Percentiles rank a stretch among this genome's conserved stretches.
Conservation (phyloP, 2,329 filamentous ascomycete genomes). For the Stagonosporopsis chrysanthemi region DNA sequence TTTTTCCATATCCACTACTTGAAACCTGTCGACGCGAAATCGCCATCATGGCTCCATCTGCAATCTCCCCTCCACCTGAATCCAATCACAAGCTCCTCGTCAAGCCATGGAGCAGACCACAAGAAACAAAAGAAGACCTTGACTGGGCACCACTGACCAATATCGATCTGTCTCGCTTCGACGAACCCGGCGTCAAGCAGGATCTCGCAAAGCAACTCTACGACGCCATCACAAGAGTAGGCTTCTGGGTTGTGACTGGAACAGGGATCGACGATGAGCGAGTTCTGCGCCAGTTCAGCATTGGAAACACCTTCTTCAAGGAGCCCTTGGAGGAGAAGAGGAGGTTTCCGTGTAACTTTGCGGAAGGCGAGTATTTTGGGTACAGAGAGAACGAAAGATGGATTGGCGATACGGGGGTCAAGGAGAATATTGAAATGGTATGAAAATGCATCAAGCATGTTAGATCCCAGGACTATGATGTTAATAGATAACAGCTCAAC, state of each 20-base stretch:
- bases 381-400: conserved; percentile 34
- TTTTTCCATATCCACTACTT: background rate
- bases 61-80: conserved; percentile 17
- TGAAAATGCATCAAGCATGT: background rate
- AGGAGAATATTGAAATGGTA: conserved; percentile 50
- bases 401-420: conserved; percentile 49
- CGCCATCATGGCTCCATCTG: conserved; percentile 26
- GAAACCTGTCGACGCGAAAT: too few relatives aligned
- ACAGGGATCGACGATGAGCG: conserved; percentile 26
- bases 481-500: conserved; percentile 21
- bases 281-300: conserved; percentile 27
- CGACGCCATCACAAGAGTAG: conserved; percentile 28
- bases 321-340: conserved; percentile 24
- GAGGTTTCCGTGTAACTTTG: conserved; percentile 24
- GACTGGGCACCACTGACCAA: conserved; percentile 33
- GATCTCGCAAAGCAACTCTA: conserved; percentile 27
- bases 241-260: conserved; percentile 34
- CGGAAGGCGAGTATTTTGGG: conserved; percentile 28
- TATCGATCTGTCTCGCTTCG: conserved; percentile 28
- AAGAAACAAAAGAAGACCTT: conserved; percentile 29
- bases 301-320: conserved; percentile 29
- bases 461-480: background rate
- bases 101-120: conserved; percentile 29
- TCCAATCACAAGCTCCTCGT: conserved; percentile 16
- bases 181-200: conserved; percentile 27